Percentiles rank a stretch among this genome's conserved stretches.
Evolutionary conservation across 2,329 filamentous ascomycete genomes (phyloP).

Genomic region (Tothia fuscella): DNA sequence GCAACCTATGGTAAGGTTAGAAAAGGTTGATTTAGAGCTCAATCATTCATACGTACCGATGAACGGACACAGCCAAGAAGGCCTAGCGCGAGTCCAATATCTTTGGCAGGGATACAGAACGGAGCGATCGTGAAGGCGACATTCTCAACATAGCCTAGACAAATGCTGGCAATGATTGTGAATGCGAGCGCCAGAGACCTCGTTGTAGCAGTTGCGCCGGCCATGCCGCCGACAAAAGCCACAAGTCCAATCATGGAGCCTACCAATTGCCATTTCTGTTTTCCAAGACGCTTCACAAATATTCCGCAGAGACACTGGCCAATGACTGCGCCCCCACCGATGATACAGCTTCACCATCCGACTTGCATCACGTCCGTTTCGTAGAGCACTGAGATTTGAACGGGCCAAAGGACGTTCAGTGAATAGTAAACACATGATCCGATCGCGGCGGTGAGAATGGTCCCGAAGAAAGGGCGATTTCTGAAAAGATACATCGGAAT

Average conservation of each 20-base stretch:
- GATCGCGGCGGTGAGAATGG: constrained; percentile 28
- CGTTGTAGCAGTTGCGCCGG: constrained; percentile 18
- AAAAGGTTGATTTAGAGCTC: too few relatives aligned
- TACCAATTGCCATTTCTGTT: constrained; percentile 26
- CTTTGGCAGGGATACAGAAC: constrained; percentile 33
- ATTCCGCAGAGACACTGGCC: constrained; percentile 29
- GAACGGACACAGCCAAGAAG: constrained; percentile 30
- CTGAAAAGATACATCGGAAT: constrained; percentile 33
- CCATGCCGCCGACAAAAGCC: constrained; percentile 24
- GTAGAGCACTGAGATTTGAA: constrained; percentile 29
- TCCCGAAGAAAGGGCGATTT: constrained; percentile 28
- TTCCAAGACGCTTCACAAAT: constrained; percentile 24
- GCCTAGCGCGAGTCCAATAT: constrained; percentile 34
- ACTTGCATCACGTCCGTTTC: constrained; percentile 26
- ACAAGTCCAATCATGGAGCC: constrained; percentile 20
- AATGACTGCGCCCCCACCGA: constrained; percentile 29
- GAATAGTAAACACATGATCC: constrained; percentile 30
- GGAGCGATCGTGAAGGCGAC: constrained; percentile 31
- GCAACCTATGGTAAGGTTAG: too few relatives aligned
- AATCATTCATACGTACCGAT: too few relatives aligned
- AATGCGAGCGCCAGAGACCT: constrained; percentile 29
- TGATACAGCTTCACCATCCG: constrained; percentile 19
- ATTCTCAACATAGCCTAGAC: constrained; percentile 29
- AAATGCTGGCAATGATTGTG: constrained; percentile 21
- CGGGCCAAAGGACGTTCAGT: constrained; percentile 34